Base-by-base conservation (phyloP, 2,329 filamentous ascomycete species). In the Sphaceloma murrayae region DNA sequence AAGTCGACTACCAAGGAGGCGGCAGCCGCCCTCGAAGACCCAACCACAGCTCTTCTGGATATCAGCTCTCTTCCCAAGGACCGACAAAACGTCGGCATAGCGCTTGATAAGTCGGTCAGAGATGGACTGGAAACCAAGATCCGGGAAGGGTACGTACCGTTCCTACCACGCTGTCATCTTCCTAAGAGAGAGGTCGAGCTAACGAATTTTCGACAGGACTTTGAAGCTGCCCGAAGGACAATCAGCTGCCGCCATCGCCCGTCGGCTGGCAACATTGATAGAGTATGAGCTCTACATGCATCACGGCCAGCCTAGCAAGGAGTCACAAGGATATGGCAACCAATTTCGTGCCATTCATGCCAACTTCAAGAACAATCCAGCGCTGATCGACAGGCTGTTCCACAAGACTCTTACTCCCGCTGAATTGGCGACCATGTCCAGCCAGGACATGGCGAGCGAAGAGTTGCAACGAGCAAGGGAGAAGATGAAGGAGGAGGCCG, bases 401-500 rank as follows among this genome's bases (percentile, higher is more conserved):
- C 75, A 75, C 49, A 76, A 78, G 43, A 77, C 73, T 22, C 68
- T 95, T 26, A 77, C 80, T 5, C 78, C 89, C 0, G 69, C 80
- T n/a, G 77, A 78, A 46, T 71, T 98, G 34, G 84, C 85, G n/a
- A 75, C 76, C 43, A 95, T 98, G 91, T 80, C 78, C 10, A 77
- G 83, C 1, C 84, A 91, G 57, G 85, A 95, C 57, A 85, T 98
- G 72, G 87, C 87, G 1, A 94, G 85, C 46, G 84, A 93, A 49
- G 88, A 96, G 60, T 73, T 88, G 57, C 86, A 94, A 60, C 74
- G 74, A 19, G 76, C 86, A 59, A 82, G 77, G 17, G 82, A 82
- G 11, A 77, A 80, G 54, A 79, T 89, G 72, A 82, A 83, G 61
- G 82, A 84, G 40, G 75, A 78, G 49, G 78, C 79, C 0, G 85